Evolutionary conservation across 305 asterid genomes (phyloP).

Genomic region (Fraxinus floribunda): DNA sequence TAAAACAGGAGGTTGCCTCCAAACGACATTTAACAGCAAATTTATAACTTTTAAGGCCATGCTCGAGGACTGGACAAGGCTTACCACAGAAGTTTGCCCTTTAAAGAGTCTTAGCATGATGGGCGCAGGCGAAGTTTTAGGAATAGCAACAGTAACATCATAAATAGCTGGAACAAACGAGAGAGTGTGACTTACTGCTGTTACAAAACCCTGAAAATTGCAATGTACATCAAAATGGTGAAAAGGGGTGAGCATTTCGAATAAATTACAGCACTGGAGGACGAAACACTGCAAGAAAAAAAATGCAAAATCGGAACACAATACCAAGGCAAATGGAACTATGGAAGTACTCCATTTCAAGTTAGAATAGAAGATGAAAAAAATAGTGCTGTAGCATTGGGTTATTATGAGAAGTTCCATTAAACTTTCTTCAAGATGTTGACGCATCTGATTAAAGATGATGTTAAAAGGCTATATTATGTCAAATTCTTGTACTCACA

Average conservation of each 20-base stretch:
- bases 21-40: slow-evolving; percentile 6
- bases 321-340: neutral
- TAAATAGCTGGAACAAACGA: slow-evolving; percentile 93
- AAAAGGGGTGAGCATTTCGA: slow-evolving; percentile 7
- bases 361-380: neutral
- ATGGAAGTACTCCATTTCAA: neutral
- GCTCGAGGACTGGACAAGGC: slow-evolving; percentile 17
- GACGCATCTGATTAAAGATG: neutral
- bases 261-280: neutral
- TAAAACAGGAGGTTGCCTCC: neutral
- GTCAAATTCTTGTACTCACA: too few species aligned
- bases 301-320: neutral
- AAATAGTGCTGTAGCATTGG: neutral
- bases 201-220: slow-evolving; percentile 80
- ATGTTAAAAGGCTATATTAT: neutral
- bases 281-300: neutral
- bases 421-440: neutral
- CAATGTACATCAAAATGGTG: neutral
- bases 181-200: slow-evolving; percentile 74
- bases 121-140: slow-evolving; percentile 72
- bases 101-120: slow-evolving; percentile 87
- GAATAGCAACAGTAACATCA: slow-evolving; percentile 84
- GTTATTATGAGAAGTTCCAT: neutral
- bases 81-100: slow-evolving; percentile 90
- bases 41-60: neutral